phyloP scores from a whole-genome alignment of 257 asterid species.

The Lycium ferocissimum region DNA sequence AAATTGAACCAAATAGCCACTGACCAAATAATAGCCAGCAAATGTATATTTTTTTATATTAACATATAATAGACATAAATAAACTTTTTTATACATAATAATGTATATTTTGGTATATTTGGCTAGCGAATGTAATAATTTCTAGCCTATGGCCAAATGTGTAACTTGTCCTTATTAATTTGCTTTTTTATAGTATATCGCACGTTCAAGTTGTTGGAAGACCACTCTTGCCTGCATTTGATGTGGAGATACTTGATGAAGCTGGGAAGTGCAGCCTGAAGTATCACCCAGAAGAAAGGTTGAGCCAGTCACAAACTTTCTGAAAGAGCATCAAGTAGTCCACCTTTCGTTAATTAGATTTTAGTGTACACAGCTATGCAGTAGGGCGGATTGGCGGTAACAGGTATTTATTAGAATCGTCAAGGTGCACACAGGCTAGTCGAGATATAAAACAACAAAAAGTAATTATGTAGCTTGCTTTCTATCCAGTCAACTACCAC shows the following conservation, averaged over 20 bases:
- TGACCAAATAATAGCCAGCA: too few relatives aligned
- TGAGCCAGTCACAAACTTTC: constrained; percentile 32
- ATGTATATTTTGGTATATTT: too few relatives aligned
- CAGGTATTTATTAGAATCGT: neutral
- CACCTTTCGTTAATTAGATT: neutral
- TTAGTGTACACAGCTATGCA: neutral
- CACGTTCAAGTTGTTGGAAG: constrained; percentile 70
- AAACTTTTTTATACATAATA: too few relatives aligned
- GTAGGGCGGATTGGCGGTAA: too few relatives aligned
- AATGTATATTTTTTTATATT: too few relatives aligned
- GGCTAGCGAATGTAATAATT: too few relatives aligned
- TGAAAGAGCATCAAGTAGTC: constrained; percentile 47
- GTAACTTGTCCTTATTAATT: neutral
- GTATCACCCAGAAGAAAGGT: constrained; percentile 42
- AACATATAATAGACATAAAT: too few relatives aligned
- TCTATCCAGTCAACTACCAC: too few relatives aligned
- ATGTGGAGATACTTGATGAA: constrained; percentile 53
- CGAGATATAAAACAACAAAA: too few relatives aligned
- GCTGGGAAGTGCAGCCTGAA: constrained; percentile 60
- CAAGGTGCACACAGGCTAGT: too few relatives aligned
- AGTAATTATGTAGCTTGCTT: neutral
- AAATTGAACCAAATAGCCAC: too few relatives aligned
- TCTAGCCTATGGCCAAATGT: too few relatives aligned
- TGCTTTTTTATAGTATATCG: constrained; percentile 49
- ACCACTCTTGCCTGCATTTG: constrained; percentile 68